Evolutionary conservation across 1,284 basidiomycete genomes (phyloP), one percentile per base, ranked within the genome.

Genomic region (Coniferiporia weirii): DNA sequence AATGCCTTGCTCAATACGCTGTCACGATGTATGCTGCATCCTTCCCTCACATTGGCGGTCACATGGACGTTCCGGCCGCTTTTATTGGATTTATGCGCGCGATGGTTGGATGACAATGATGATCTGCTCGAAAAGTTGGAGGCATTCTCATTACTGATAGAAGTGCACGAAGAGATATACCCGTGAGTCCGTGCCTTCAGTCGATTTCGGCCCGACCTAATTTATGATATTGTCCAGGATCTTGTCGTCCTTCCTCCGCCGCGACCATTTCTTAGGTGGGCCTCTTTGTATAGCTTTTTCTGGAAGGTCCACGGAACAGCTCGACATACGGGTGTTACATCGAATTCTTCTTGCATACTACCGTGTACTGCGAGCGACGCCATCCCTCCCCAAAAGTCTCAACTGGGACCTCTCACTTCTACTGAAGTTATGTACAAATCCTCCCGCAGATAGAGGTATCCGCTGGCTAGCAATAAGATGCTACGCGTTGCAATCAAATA

Each of bases 271-370:
- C 58, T 65, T 69, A 56, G 69, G 76, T n/a, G 88, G 90, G 0
- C 85, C 84, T 0, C 68, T 92, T 6, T 66, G 71, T 4, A 78
- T 77, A 63, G 65, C 83, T 5, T 64, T 69, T 43, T 62, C 66
- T 9, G 59, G 66, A 9, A 54, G 72, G 12, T 67, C 73, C 12
- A 59, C 73, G 4, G 59, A 68, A 10, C 63, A 68, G 3, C 60
- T 81, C 49, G 76, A 82, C 38, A 60, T 70, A 1, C 66, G 67
- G 10, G 75, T 77, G 15, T 72, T 92, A 4, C 90, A 94, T 43
- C 74, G 76, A 27, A 71, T 89, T 0, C 80, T 96, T 13, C 77
- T 95, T 46, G 82, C 89, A 1, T 91, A 93, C 68, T 90, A 89
- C 67, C 87, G 93, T 43, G 79, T 95, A 45, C 76, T 94, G 12